Evolutionary conservation across 345 rosid genomes (phyloP).

Genomic region (Ceriops tagal): DNA sequence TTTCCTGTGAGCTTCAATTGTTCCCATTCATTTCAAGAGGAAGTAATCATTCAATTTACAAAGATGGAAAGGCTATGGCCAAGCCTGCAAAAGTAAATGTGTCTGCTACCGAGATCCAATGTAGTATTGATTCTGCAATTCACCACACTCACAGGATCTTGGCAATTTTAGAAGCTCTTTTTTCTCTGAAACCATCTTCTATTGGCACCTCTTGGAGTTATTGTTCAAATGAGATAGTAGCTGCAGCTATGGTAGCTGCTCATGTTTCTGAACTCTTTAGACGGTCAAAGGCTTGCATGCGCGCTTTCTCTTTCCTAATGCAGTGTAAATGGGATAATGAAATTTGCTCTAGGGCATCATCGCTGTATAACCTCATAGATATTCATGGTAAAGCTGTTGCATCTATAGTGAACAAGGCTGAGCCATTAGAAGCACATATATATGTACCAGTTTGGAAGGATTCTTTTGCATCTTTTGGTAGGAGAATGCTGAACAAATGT

Average conservation of each 20-base stretch:
- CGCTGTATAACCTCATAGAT: conserved; percentile 84
- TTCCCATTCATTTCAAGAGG: conserved; percentile 69
- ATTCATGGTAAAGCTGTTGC: conserved; percentile 93
- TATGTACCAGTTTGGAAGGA: conserved; percentile 64
- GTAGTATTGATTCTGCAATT: conserved; percentile 67
- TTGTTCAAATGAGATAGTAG: conserved; percentile 92
- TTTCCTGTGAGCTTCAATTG: conserved; percentile 91
- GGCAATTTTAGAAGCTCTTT: conserved; percentile 85
- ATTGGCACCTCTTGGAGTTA: conserved; percentile 92
- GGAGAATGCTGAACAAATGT: conserved; percentile 42
- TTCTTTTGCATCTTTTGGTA: conserved; percentile 35
- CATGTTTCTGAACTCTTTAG: conserved; percentile 90
- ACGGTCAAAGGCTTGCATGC: conserved; percentile 88
- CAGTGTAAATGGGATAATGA: conserved; percentile 89
- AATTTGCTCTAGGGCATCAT: conserved; percentile 75
- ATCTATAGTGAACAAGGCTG: conserved; percentile 87
- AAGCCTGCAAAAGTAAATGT: conserved; percentile 63
- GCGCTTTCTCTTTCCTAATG: conserved; percentile 76
- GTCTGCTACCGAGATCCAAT: conserved; percentile 46
- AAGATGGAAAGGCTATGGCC: conserved; percentile 29
- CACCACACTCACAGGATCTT: conserved; percentile 88
- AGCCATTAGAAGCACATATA: conserved; percentile 76
- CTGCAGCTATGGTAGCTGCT: conserved; percentile 99
- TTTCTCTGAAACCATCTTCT: conserved; percentile 88
- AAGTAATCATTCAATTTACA: conserved; percentile 39